Base-by-base conservation (phyloP, 2,329 filamentous ascomycete genomes). In the Calonectria naviculata region DNA sequence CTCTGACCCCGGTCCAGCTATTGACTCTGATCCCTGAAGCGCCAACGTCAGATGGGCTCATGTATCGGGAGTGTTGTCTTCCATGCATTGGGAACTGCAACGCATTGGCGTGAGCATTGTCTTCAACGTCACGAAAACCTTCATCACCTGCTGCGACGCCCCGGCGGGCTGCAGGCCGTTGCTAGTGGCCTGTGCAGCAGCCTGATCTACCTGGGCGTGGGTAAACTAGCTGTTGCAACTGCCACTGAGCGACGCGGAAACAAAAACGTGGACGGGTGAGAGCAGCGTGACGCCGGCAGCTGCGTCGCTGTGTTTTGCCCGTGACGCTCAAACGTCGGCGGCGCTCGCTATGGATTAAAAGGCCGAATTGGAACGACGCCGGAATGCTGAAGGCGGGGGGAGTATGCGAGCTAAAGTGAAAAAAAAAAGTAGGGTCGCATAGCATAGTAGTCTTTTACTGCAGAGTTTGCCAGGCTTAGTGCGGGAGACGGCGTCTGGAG, bases 91-190 rank as follows among this genome's bases (percentile, higher is more conserved):
- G 80, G 92, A 8, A 89, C 90, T 74, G 89, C 87, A 17, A 95
- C 93, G 0, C n/a, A 86, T 95, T 47, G 93, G 92, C 17, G 91
- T 95, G 71, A 93, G 95, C 79, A 90, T 95, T 70, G 91, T 90
- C 17, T 95, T 92, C 84, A 94, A 92, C 78, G 88, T 95, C 2
- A 89, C 91, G n/a, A 95, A 93, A 78, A 89, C 95, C 73, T 95
- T 93, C 82, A 93, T 94, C 79, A 95, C 93, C 0, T n/a, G 95
- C 93, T 0, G 89, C 89, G 19, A 85, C 95, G 76, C 92, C 93
- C 0, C 86, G 86, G 13, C 86, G 88, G 88, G 12, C 86, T 90
- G 67, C 93, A 95, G 79, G 93, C 93, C 0, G 85, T 94, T 0
- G 93, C 93, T 0, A 92, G 93, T 1, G 93, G 90, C 0, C 81